These are phyloP conservation scores for Cystobasidiopsis lactophilus DNA, from an alignment of 768 basidiomycete genomes.

Conservation along the genomic window DNA sequence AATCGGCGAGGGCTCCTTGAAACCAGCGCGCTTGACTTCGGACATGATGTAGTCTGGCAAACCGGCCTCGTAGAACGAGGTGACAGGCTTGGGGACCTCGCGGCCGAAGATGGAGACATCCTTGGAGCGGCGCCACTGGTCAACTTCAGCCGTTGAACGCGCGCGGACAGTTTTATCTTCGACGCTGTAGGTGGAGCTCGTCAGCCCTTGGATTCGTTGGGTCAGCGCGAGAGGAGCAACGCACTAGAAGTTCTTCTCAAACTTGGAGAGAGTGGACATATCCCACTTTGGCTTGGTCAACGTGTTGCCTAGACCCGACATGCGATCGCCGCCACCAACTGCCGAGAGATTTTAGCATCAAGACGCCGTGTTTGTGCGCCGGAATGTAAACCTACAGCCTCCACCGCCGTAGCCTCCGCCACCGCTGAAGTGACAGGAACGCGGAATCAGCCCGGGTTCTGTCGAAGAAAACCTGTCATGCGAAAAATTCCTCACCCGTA, in stretches of 20 bases:
- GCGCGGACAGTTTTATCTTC: conserved; percentile 67
- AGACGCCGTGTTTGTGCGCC: background rate
- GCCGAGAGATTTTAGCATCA: background rate
- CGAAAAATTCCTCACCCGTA: no score
- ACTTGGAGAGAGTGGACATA: conserved; percentile 46
- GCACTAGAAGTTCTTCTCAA: conserved; percentile 89
- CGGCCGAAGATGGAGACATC: conserved; percentile 89
- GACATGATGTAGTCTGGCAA: conserved; percentile 92
- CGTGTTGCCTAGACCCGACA: conserved; percentile 45
- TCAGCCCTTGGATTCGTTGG: background rate
- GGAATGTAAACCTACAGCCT: conserved; percentile 28
- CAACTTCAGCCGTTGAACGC: conserved; percentile 62
- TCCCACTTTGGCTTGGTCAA: conserved; percentile 73
- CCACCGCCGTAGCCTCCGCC: conserved; percentile 25
- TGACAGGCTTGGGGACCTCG: conserved; percentile 67
- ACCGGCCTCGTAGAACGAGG: conserved; percentile 76
- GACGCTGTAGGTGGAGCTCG: conserved; percentile 24
- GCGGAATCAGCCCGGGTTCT: no score
- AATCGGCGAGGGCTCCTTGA: conserved; percentile 72
- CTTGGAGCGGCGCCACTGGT: conserved; percentile 59
- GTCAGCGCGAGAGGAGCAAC: background rate
- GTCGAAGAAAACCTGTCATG: no score
- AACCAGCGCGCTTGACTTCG: conserved; percentile 84
- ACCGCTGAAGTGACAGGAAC: conserved; percentile 19
- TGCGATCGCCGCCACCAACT: background rate